Evolutionary conservation across 2,329 filamentous ascomycete genomes (phyloP).

Genomic region (Xylaria polymorpha): DNA sequence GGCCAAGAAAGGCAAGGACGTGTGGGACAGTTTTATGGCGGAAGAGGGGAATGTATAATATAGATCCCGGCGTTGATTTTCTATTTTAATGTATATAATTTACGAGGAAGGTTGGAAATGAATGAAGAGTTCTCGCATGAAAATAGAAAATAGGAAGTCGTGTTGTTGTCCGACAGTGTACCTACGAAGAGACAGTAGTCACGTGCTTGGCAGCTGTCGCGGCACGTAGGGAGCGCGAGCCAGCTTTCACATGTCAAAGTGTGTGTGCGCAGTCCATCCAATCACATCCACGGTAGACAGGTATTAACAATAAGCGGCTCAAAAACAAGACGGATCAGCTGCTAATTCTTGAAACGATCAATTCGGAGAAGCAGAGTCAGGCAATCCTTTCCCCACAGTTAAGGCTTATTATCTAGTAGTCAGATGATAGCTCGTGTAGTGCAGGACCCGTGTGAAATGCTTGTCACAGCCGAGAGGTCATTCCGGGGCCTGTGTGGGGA

Average conservation of each 20-base stretch:
- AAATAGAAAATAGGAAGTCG: too few species aligned
- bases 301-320: constrained; percentile 18
- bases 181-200: neutral
- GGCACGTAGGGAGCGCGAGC: neutral
- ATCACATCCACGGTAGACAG: neutral
- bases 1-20: neutral
- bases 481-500: constrained; percentile 30
- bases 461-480: neutral
- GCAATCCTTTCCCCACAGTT: constrained; percentile 20
- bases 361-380: constrained; percentile 9
- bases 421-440: constrained; percentile 24
- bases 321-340: constrained; percentile 25
- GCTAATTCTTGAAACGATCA: constrained; percentile 1
- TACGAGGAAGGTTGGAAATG: too few species aligned
- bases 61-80: too few species aligned
- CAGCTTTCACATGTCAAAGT: constrained; percentile 30
- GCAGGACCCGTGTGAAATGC: neutral
- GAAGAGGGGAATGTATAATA: neutral
- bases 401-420: constrained; percentile 8
- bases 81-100: too few species aligned
- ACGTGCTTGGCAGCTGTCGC: constrained; percentile 11
- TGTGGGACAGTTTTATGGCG: neutral
- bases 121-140: too few species aligned
- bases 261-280: neutral
- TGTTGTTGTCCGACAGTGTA: too few species aligned